These are phyloP conservation scores for Leccinum disarticulatum DNA, from an alignment of 768 basidiomycete species.

Conservation along the genomic window DNA sequence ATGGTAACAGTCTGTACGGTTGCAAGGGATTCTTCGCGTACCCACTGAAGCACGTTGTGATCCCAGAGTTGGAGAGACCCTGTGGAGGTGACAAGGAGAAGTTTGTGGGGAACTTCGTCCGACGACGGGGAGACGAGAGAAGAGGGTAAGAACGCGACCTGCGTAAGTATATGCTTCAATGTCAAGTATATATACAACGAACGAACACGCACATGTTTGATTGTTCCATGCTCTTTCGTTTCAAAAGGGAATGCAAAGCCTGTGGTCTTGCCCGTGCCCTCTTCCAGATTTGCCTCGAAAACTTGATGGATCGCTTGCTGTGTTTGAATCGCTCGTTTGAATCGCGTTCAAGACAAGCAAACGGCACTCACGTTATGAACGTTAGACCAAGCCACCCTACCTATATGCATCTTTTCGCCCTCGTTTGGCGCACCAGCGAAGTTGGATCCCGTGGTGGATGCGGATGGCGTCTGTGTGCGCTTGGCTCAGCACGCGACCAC, in stretches of 20 bases:
- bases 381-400: slow-evolving; percentile 69
- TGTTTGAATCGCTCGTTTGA: slow-evolving; percentile 1
- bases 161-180: not conserved
- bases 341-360: not conserved
- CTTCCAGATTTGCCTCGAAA: slow-evolving; percentile 47
- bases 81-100: slow-evolving; percentile 67
- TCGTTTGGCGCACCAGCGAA: slow-evolving; percentile 59
- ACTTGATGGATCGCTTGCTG: slow-evolving; percentile 58
- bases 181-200: not conserved
- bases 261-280: slow-evolving; percentile 46
- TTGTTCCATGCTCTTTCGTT: slow-evolving; percentile 61
- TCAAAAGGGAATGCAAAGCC: slow-evolving; percentile 67
- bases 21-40: slow-evolving; percentile 77
- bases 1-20: slow-evolving; percentile 63
- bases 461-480: slow-evolving; percentile 39
- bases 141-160: slow-evolving; percentile 54
- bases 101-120: slow-evolving; percentile 36
- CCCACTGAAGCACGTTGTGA: slow-evolving; percentile 62
- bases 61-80: slow-evolving; percentile 79
- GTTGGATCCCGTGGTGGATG: slow-evolving; percentile 44
- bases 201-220: slow-evolving; percentile 53
- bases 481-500: not conserved
- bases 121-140: slow-evolving; percentile 35
- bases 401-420: slow-evolving; percentile 53
- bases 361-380: slow-evolving; percentile 44